Evolutionary conservation across 1,139 yeast genomes (phyloP).

Genomic region (Pneumocystis jirovecii): DNA sequence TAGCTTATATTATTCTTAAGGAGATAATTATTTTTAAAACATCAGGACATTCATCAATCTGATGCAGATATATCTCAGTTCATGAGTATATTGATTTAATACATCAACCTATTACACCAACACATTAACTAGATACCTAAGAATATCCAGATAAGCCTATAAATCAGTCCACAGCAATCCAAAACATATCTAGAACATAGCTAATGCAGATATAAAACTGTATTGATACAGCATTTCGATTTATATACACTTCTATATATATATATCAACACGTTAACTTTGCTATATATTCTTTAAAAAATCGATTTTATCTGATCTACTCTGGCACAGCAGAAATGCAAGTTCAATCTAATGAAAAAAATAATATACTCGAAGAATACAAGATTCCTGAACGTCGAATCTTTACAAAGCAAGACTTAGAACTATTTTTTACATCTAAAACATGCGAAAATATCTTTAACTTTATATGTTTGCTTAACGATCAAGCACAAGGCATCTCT

Average conservation of each 20-base stretch:
- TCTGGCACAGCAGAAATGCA: background rate
- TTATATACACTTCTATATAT: too few relatives aligned
- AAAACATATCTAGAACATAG: background rate
- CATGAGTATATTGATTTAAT: too few relatives aligned
- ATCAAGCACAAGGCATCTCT: background rate
- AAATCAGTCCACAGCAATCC: background rate
- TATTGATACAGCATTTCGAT: background rate
- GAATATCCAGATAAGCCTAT: too few relatives aligned
- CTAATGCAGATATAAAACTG: background rate
- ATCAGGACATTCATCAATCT: too few relatives aligned
- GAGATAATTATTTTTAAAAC: too few relatives aligned
- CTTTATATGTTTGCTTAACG: background rate
- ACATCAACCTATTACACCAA: too few relatives aligned
- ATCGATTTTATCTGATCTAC: too few relatives aligned
- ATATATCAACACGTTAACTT: too few relatives aligned
- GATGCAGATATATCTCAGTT: too few relatives aligned
- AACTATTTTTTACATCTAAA: constrained; percentile 36
- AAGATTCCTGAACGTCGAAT: background rate
- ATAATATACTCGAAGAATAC: background rate
- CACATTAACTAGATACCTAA: too few relatives aligned
- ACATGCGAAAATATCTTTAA: constrained; percentile 17
- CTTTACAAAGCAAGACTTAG: constrained; percentile 35
- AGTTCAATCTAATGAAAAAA: background rate
- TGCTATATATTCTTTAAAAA: too few relatives aligned
- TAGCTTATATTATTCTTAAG: too few relatives aligned